Base-by-base conservation (phyloP, 2,329 filamentous ascomycete species). In the Madurella fahalii region DNA sequence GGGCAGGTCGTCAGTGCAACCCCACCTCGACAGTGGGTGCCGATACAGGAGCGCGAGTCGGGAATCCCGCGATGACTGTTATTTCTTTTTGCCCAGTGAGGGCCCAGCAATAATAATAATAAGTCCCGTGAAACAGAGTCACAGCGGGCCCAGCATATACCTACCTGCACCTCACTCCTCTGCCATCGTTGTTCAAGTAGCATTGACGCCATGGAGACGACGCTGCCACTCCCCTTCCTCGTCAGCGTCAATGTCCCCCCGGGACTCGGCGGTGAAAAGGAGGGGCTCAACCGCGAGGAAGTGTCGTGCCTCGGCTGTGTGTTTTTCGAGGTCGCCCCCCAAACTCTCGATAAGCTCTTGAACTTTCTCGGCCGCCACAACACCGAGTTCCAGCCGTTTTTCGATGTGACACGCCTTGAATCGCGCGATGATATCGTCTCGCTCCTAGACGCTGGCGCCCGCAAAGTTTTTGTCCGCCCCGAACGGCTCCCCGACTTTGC, bases 361-460 rank as follows among this genome's bases (percentile, higher is more conserved):
- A 67, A 69, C 31, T 78, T 82, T 57, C 70, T 85, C 50, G 69
- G 70, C 31, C 73, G 74, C 54, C 75, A 80, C 63, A 77, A 73
- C 58, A 71, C 75, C 53, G 76, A 79, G 34, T 78, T 81, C 60
- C 75, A 79, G 61, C 81, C 89, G 60, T 91, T 88, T 69, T 81
- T 96, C 61, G 90, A 96, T 64, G 90, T 85, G 48, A 86, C 88
- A 4, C 73, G 74, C 18, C 77, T 97, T 40, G 71, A 81, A 32
- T 84, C 84, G 11, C 75, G 77, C 52, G 86, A 91, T 61, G 87
- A 95, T 60, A 77, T 97, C 37, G 74, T 93, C 51, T 81, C 87
- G 45, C 79, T 97, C 37, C 83, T 99, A 53, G 89, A 99, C 69
- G 82, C 85, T 60, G 94, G 94, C 56, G 90, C 91, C 7, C 82